Percentiles rank a stretch among this genome's conserved stretches.
These are phyloP conservation scores for Lachancea fermentati DNA, from an alignment of 805 yeast species.

Conservation along the genomic window DNA sequence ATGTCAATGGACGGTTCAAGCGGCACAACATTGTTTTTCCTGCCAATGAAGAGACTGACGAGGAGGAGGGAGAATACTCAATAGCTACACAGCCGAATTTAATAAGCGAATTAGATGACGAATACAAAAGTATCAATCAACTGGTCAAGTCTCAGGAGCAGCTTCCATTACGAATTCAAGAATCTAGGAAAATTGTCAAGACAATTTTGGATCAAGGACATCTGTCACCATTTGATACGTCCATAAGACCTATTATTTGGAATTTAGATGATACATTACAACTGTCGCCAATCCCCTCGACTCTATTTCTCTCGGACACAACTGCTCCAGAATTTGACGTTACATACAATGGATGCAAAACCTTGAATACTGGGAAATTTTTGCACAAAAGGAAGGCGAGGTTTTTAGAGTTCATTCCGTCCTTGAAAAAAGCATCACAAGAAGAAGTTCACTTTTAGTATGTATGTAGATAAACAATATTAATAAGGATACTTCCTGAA, in stretches of 20 bases:
- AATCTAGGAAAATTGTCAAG: slow-evolving; percentile 66
- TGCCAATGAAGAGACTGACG: slow-evolving; percentile 31
- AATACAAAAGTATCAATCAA: slow-evolving; percentile 22
- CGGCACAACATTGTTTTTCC: slow-evolving; percentile 61
- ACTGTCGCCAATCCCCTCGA: slow-evolving; percentile 74
- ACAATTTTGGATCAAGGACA: slow-evolving; percentile 85
- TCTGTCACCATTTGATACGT: slow-evolving; percentile 68
- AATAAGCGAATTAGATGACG: slow-evolving; percentile 16
- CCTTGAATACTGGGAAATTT: slow-evolving; percentile 64
- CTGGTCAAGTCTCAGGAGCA: slow-evolving; percentile 32
- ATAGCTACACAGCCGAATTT: slow-evolving; percentile 12
- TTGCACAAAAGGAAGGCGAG: slow-evolving; percentile 44
- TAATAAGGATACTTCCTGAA: slow-evolving; percentile 35
- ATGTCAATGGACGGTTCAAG: slow-evolving; percentile 61
- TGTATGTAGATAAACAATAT: slow-evolving; percentile 6
- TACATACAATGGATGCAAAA: slow-evolving; percentile 76
- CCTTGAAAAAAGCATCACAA: slow-evolving; percentile 45
- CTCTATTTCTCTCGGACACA: slow-evolving; percentile 59
- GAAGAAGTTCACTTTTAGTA: slow-evolving; percentile 40
- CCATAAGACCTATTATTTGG: slow-evolving; percentile 60
- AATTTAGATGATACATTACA: slow-evolving; percentile 64
- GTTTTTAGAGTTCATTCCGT: slow-evolving; percentile 71
- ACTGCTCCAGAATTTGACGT: slow-evolving; percentile 67
- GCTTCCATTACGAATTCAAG: slow-evolving; percentile 43
- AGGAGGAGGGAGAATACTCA: slow-evolving; percentile 15